phyloP scores from a whole-genome alignment of 2,329 filamentous ascomycete genomes.

The Diplodia scrobiculata region DNA sequence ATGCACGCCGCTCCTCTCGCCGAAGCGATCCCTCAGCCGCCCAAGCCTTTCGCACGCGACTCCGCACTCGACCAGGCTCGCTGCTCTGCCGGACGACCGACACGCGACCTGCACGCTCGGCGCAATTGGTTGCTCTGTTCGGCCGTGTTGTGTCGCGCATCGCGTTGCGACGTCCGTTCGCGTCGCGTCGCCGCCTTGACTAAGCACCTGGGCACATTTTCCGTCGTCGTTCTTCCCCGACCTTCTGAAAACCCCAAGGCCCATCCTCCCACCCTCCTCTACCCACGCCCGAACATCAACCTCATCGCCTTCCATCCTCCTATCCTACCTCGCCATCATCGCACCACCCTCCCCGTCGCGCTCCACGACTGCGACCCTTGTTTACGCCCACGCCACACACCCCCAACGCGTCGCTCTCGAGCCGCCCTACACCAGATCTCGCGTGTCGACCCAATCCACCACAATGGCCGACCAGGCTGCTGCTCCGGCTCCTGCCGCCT shows the following conservation, averaged over 20 bases:
- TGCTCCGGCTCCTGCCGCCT: conserved; percentile 37
- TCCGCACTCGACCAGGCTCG: conserved; percentile 62
- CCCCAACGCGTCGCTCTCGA: conserved; percentile 41
- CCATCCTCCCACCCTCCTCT: conserved; percentile 27
- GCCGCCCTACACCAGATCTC: conserved; percentile 31
- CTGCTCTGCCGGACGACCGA: conserved; percentile 8
- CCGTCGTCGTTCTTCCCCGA: conserved; percentile 28
- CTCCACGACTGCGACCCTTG: conserved; percentile 34
- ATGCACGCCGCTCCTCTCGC: conserved; percentile 9
- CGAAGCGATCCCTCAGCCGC: conserved; percentile 21
- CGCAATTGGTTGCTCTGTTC: conserved; percentile 21
- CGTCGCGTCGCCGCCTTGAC: conserved; percentile 25
- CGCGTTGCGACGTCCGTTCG: conserved; percentile 25
- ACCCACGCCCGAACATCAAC: conserved; percentile 36
- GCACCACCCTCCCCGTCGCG: conserved; percentile 36
- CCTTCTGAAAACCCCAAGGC: conserved; percentile 30
- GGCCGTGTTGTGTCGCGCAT: conserved; percentile 22
- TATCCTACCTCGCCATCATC: conserved; percentile 39
- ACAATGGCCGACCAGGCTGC: conserved; percentile 45
- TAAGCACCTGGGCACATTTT: conserved; percentile 29
- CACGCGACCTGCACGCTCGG: conserved; percentile 16
- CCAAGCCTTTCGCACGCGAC: conserved; percentile 67
- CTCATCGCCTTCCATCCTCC: conserved; percentile 43
- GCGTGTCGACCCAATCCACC: conserved; percentile 39
- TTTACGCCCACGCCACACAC: conserved; percentile 39